Percentiles rank a stretch among this genome's conserved stretches.
These are phyloP conservation scores for Pyrenochaeta sp. DNA, from an alignment of 2,329 filamentous ascomycete species.

Conservation along the genomic window DNA sequence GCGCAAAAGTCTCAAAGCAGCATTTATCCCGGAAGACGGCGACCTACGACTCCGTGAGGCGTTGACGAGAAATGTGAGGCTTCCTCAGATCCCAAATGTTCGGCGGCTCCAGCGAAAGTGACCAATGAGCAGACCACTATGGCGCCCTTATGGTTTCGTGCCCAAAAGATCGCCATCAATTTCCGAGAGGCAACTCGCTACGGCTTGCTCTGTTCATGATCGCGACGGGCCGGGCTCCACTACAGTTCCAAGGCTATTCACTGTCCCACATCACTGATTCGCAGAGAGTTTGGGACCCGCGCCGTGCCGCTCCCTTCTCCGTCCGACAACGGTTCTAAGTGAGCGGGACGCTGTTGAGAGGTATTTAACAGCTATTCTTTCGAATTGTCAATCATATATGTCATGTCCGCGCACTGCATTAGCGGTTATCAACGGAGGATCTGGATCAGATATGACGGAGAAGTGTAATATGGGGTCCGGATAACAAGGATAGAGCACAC, in stretches of 20 bases:
- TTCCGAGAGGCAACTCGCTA: slow-evolving; percentile 11
- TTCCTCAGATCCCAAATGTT: slow-evolving; percentile 1
- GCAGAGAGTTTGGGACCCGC: slow-evolving; percentile 26
- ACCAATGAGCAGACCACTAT: slow-evolving; percentile 2
- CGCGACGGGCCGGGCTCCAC: slow-evolving; percentile 35
- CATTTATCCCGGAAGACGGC: slow-evolving; percentile 14
- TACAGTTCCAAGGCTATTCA: slow-evolving; percentile 16
- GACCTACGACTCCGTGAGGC: slow-evolving; percentile 3
- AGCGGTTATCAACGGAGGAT: slow-evolving; percentile 20
- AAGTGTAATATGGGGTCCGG: slow-evolving; percentile 2
- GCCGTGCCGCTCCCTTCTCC: slow-evolving; percentile 41
- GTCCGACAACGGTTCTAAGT: slow-evolving; percentile 23
- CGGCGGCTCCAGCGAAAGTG: slow-evolving; percentile 12
- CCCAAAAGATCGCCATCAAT: slow-evolving; percentile 12
- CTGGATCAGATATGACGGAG: slow-evolving; percentile 7
- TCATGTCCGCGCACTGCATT: slow-evolving; percentile 11
- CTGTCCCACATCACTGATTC: slow-evolving; percentile 30
- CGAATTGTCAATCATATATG: slow-evolving; percentile 13
- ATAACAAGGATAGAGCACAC: not conserved
- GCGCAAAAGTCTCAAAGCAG: slow-evolving; percentile 21
- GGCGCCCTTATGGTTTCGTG: slow-evolving; percentile 5
- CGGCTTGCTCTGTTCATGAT: slow-evolving; percentile 16
- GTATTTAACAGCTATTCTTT: slow-evolving; percentile 1
- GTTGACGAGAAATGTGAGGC: not conserved
- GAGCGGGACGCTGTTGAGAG: slow-evolving; percentile 11